Evolutionary conservation across 805 yeast species (phyloP), one percentile per base, ranked within the genome.

Genomic region (Lipomyces sp.): DNA sequence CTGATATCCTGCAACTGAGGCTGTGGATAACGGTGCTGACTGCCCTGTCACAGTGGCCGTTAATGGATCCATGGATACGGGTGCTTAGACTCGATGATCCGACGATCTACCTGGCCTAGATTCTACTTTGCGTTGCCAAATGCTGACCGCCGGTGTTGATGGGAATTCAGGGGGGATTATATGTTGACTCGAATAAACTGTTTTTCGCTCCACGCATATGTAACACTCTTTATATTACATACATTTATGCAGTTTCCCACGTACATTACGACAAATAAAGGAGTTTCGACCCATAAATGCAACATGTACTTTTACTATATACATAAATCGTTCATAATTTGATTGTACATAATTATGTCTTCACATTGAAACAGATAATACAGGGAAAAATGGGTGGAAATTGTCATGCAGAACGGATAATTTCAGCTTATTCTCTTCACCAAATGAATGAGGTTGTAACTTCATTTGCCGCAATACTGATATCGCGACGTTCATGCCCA

Each of bases 311-410:
- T 42, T 15, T 42, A 15, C 18, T n/a, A 24, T 42, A 42, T 42
- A 24, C 48, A 42, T 42, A 3, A 15, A 42, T n/a, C 29, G 10
- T 15, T 10, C 18, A 15, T n/a, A 11, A 3, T n/a, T 42, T 15
- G 18, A n/a, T 15, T 5, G 48, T 7, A 11, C n/a, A 42, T 42
- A 24, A 24, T 24, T 24, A 24, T 24, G 24, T 8, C 24, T 5
- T 15, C 48, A n/a, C 18, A 15, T 42, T 11, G 63, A 54, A 48
- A 56, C 51, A 39, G 62, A 67, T 3, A 76, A 62, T 11, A 76
- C 77, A 0, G 87, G 87, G 77, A 84, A 85, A 72, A 80, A 84
- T 62, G 79, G 75, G 72, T 84, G 86, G 71, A 77, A 80, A 6
- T 77, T 77, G 11, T 77, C 74, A 11, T 74, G 75, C 54, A 75